Percentiles rank a stretch among this genome's conserved stretches.
Conservation (phyloP, 306 rosid species). For the Psophocarpus tetragonolobus region DNA sequence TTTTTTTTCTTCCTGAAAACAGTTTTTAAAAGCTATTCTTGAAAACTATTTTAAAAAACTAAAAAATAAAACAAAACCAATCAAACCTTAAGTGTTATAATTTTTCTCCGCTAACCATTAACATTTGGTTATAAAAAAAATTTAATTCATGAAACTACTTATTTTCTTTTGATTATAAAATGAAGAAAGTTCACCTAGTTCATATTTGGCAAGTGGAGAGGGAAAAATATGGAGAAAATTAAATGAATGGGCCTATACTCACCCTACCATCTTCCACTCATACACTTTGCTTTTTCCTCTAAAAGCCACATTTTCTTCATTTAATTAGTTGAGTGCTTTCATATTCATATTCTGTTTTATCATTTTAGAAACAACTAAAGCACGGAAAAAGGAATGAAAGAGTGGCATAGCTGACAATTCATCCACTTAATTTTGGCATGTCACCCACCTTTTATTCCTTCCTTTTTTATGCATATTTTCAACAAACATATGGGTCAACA, state of each 20-base stretch:
- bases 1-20: too few species aligned
- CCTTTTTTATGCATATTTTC: background rate
- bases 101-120: too few species aligned
- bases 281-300: background rate
- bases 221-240: too few species aligned
- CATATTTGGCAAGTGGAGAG: too few species aligned
- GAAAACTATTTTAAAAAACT: too few species aligned
- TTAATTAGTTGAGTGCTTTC: background rate
- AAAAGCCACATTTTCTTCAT: background rate
- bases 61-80: too few species aligned
- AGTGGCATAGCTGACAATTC: constrained; percentile 3
- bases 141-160: background rate
- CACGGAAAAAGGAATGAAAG: background rate
- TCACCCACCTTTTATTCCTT: background rate
- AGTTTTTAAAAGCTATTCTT: too few species aligned
- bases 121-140: too few species aligned
- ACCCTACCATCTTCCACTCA: background rate
- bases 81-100: too few species aligned
- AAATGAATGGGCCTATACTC: too few species aligned
- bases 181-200: background rate
- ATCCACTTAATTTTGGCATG: constrained; percentile 16
- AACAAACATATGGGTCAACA: background rate
- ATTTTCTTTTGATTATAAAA: background rate
- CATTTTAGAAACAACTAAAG: background rate
- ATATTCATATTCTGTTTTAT: background rate